These are phyloP conservation scores for Tagetes erecta DNA, from an alignment of 129 eudicot genomes.

Conservation along the genomic window DNA sequence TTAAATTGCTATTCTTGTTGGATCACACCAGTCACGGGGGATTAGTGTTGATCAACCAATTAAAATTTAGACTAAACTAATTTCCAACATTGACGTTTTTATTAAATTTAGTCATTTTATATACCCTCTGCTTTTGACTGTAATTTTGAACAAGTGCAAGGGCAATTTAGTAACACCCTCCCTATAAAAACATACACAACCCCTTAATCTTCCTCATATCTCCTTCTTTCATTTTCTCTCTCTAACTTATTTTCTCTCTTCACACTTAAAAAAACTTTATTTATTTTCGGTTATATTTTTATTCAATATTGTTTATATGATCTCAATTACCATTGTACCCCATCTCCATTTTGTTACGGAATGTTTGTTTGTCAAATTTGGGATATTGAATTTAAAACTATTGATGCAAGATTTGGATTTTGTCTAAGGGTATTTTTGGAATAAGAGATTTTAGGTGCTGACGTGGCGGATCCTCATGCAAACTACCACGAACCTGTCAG, in stretches of 20 bases:
- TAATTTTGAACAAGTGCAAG: conserved; percentile 32
- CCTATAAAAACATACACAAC: conserved; percentile 26
- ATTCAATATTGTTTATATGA: background rate
- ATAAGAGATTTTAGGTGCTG: conserved; percentile 1
- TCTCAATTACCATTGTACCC: conserved; percentile 15
- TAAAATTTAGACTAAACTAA: background rate
- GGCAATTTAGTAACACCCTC: background rate
- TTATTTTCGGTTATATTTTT: background rate
- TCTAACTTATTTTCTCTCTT: background rate
- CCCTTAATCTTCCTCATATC: conserved; percentile 1
- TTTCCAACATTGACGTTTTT: background rate
- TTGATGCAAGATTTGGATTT: background rate
- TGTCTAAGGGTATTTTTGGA: conserved; percentile 12
- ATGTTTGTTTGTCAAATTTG: background rate
- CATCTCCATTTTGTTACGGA: background rate
- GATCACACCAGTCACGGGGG: background rate
- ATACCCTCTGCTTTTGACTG: conserved; percentile 2
- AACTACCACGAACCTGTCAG: conserved; percentile 38
- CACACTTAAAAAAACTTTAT: background rate
- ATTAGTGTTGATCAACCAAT: background rate
- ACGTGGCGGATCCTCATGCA: conserved; percentile 44
- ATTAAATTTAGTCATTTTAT: conserved; percentile 20
- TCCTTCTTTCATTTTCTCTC: background rate
- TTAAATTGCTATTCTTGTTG: background rate
- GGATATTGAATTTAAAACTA: background rate